Base-by-base conservation (phyloP, 805 yeast genomes). In the Millerozyma miso region DNA sequence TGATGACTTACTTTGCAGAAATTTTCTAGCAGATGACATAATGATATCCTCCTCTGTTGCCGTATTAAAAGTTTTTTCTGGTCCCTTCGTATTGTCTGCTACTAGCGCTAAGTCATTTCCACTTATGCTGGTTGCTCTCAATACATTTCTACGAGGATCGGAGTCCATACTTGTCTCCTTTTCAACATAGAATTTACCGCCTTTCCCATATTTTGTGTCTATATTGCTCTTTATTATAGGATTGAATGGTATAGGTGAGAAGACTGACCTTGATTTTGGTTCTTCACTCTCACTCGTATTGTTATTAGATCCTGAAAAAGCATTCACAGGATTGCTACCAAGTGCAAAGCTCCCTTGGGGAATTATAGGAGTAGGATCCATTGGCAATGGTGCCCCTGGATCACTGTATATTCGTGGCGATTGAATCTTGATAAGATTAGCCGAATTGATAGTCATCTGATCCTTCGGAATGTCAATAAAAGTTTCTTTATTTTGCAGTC, bases 371-470 rank as follows among this genome's bases (percentile, higher is more conserved):
- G 80, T 75, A 0, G 77, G 73, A 15, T 77, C 62, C 0, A 65
- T 50, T 1, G 95, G 91, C 2, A 81, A 65, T 3, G 95, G 95
- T 0, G 95, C 95, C 35, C 95, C 95, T 0, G 95, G 95, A 56
- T 86, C 95, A 38, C 71, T 77, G 51, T 85, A 85, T 18, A 76
- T 61, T 0, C 82, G 82, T 2, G 80, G 73, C 2, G 69, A 60
- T 15, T 45, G 39, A 17, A 51, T 49, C 5, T 73, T 67, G 13
- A 31, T 35, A 15, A 36, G 43, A 6, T 42, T 39, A 6, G 14
- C 12, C 3, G 33, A 37, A n/a, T 32, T 19, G 10, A 77, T 52
- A 7, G 81, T 76, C 74, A 80, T 80, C 51, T 80, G 79, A 45
- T 77, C 78, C 40, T 74, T 66, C 0, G 85, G 84, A 35, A 79